A percentile compares a stretch with the other conserved stretches of the same genome.
These are phyloP conservation scores for Syzygium aqueum DNA, from an alignment of 345 rosid species.

Conservation along the genomic window DNA sequence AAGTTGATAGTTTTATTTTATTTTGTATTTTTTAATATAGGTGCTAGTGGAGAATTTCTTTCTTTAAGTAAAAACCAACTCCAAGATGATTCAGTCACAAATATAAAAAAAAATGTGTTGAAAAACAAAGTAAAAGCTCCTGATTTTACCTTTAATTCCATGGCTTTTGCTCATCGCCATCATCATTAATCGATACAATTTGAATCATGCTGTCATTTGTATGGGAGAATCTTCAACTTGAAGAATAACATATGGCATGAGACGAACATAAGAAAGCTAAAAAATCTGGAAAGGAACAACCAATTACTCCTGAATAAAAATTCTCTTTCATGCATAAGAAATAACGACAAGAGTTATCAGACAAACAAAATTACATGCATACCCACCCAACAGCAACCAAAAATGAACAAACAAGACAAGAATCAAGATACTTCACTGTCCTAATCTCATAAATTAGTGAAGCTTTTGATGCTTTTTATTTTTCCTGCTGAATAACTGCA, in stretches of 20 bases:
- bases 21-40: no score
- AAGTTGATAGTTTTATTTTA: no score
- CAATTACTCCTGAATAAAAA: no score
- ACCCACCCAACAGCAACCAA: neutral
- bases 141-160: neutral
- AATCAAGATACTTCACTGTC: neutral
- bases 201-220: neutral
- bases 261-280: neutral
- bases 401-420: neutral
- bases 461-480: no score
- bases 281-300: neutral
- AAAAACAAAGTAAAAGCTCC: no score
- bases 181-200: neutral
- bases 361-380: no score
- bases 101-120: neutral
- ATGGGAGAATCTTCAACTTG: neutral
- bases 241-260: neutral
- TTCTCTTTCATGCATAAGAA: no score
- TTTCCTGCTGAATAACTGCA: no score
- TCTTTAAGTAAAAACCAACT: no score
- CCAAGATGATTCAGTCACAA: neutral
- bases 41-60: no score
- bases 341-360: no score
- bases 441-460: no score
- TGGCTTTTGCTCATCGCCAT: neutral